Evolutionary conservation across 208 protist genomes (phyloP).

Genomic region (Angomonas deanei): DNA sequence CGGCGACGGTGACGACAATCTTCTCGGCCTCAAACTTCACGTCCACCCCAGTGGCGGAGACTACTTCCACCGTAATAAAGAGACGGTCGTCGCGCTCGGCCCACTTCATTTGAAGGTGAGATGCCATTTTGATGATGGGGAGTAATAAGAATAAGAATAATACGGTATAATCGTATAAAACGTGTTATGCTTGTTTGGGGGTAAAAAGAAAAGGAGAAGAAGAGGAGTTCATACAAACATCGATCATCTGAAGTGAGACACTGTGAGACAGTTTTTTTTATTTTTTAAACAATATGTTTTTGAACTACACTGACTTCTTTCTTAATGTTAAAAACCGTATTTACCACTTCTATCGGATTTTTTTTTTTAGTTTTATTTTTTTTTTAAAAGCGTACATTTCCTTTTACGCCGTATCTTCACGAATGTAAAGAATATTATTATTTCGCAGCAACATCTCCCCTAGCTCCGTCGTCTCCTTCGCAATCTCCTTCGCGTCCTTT

Average conservation of each 20-base stretch:
- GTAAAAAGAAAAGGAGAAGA: slow-evolving; percentile 5
- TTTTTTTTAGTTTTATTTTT: neutral
- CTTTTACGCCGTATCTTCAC: too few species aligned
- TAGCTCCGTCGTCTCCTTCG: slow-evolving; percentile 64
- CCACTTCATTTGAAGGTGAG: slow-evolving; percentile 88
- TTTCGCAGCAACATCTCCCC: slow-evolving; percentile 84
- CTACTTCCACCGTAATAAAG: slow-evolving; percentile 83
- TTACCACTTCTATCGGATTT: too few species aligned
- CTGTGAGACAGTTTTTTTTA: too few species aligned
- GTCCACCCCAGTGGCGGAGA: slow-evolving; percentile 62
- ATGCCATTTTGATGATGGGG: slow-evolving; percentile 22
- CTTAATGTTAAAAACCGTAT: too few species aligned
- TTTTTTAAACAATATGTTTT: too few species aligned
- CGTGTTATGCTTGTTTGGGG: slow-evolving; percentile 2
- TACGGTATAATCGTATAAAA: neutral
- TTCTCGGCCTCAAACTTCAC: slow-evolving; percentile 77
- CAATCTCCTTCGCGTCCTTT: slow-evolving; percentile 62
- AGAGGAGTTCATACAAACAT: too few species aligned
- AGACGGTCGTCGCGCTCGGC: slow-evolving; percentile 83
- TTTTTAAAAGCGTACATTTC: too few species aligned
- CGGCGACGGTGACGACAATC: slow-evolving; percentile 56
- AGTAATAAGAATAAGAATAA: slow-evolving; percentile 2
- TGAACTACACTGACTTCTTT: too few species aligned
- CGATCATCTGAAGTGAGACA: too few species aligned
- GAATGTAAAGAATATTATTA: slow-evolving; percentile 90